Conservation (phyloP, 345 rosid genomes). For the Ricinus communis region DNA sequence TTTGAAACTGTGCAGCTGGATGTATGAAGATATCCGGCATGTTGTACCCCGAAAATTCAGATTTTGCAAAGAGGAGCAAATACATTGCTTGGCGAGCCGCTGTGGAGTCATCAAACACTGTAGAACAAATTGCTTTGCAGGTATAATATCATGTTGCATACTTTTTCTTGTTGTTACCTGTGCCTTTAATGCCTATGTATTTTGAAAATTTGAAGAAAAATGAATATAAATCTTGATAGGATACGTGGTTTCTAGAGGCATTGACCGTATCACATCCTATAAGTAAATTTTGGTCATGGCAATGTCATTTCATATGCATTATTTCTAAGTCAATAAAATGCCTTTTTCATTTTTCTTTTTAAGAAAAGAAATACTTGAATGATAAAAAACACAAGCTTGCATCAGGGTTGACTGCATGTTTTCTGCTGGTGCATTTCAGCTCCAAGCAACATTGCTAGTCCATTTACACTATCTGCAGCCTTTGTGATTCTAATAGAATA, state of each 20-base stretch:
- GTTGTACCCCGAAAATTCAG: conserved; percentile 82
- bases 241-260: not conserved
- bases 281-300: too few relatives aligned
- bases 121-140: conserved; percentile 89
- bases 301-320: not conserved
- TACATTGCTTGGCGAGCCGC: conserved; percentile 83
- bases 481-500: not conserved
- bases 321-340: not conserved
- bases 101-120: conserved; percentile 75
- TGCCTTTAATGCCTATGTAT: not conserved
- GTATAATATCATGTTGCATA: conserved; percentile 31
- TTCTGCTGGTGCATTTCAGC: not conserved
- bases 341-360: not conserved
- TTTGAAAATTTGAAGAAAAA: not conserved
- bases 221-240: not conserved
- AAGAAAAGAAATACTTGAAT: not conserved
- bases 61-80: conserved; percentile 81
- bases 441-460: not conserved
- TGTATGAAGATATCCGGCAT: conserved; percentile 64
- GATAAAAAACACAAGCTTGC: not conserved
- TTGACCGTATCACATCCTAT: not conserved
- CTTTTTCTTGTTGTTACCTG: not conserved
- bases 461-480: not conserved
- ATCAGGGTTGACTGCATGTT: not conserved
- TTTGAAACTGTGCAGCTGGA: conserved; percentile 72